Conservation (phyloP, 805 yeast species). For the Lachancea fermentati region DNA sequence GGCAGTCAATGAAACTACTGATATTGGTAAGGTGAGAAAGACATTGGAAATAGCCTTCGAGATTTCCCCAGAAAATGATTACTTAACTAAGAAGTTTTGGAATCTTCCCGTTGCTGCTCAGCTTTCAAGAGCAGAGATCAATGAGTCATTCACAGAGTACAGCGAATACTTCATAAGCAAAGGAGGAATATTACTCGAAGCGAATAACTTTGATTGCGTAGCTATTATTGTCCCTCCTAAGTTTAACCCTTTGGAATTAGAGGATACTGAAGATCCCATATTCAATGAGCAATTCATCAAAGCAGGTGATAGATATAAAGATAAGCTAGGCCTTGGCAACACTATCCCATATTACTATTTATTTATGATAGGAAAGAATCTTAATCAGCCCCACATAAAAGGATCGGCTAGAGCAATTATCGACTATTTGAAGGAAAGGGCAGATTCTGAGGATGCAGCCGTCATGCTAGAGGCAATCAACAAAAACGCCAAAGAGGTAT, state of each 20-base stretch:
- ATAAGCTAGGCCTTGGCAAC: conserved; percentile 7
- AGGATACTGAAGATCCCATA: conserved; percentile 8
- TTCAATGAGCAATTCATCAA: conserved; percentile 1
- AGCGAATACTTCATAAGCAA: conserved; percentile 9
- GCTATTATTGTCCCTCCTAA: conserved; percentile 10
- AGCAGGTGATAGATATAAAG: conserved; percentile 4
- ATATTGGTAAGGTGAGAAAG: conserved; percentile 6
- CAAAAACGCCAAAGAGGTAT: conserved; percentile 2
- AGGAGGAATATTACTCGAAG: conserved; percentile 11
- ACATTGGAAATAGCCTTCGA: conserved; percentile 7
- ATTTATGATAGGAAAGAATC: conserved; percentile 11
- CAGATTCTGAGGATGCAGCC: conserved; percentile 8
- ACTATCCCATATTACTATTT: conserved; percentile 7
- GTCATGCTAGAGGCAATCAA: conserved; percentile 12
- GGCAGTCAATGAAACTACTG: background rate
- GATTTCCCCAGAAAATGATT: conserved; percentile 9
- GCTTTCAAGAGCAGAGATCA: conserved; percentile 7
- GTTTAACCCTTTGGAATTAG: conserved; percentile 8
- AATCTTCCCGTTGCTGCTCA: conserved; percentile 7
- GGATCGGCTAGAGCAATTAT: conserved; percentile 12
- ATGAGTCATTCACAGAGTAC: conserved; percentile 9
- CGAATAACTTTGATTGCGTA: conserved; percentile 11
- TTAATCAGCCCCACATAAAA: conserved; percentile 7
- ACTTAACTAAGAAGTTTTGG: conserved; percentile 11
- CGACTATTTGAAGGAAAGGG: conserved; percentile 8